These are phyloP conservation scores for Malassezia arunalokei DNA, from an alignment of 1,284 basidiomycete genomes.

Conservation along the genomic window DNA sequence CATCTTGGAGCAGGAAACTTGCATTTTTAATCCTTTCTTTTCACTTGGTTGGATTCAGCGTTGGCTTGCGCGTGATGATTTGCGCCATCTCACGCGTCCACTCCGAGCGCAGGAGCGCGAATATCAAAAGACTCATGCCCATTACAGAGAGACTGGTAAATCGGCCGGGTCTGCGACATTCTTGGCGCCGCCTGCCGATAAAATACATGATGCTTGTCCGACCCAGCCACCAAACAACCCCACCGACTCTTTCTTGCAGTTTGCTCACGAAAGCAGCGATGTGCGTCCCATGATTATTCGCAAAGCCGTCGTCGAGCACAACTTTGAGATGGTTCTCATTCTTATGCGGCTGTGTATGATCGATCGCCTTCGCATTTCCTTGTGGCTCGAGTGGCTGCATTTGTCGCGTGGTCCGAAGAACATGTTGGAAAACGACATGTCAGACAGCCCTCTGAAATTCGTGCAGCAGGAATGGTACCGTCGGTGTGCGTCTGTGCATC, in stretches of 20 bases:
- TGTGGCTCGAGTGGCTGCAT: conserved; percentile 39
- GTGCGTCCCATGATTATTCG: conserved; percentile 22
- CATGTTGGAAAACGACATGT: not conserved
- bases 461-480: conserved; percentile 13
- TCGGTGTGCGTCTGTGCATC: not conserved
- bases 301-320: conserved; percentile 37
- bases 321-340: conserved; percentile 27
- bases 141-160: too few species aligned
- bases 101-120: conserved; percentile 28
- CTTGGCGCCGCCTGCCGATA: not conserved
- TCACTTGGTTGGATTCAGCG: conserved; percentile 31
- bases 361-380: conserved; percentile 31
- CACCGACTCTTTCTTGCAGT: not conserved
- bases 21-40: conserved; percentile 39
- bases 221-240: not conserved
- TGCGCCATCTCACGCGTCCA: conserved; percentile 24
- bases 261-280: not conserved
- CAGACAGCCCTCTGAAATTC: not conserved
- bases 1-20: conserved; percentile 17
- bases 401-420: conserved; percentile 12
- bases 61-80: conserved; percentile 28
- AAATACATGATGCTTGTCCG: not conserved
- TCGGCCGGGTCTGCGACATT: not conserved
- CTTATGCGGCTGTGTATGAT: conserved; percentile 33
- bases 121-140: conserved; percentile 11